Base-by-base conservation (phyloP, 352 stramenopile genomes). In the Globisporangium uncinulatum region DNA sequence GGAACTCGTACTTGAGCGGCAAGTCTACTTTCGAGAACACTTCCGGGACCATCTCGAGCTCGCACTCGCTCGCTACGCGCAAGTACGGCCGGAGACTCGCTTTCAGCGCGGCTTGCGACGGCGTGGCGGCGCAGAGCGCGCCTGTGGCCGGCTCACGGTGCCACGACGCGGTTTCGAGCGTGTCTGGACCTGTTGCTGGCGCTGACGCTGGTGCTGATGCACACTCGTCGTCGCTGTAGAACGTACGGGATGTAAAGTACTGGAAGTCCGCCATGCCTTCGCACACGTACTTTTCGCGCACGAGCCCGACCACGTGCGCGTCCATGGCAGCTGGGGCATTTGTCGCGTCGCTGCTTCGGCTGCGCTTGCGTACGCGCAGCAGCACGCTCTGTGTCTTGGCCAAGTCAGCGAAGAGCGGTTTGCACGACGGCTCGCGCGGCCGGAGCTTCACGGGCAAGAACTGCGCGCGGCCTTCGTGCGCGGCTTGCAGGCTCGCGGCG, bases 181-280 rank as follows among this genome's bases (percentile, higher is more conserved):
- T 29, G 24, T 1, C 24, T 29, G 74, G 58, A n/a, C 57, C 39
- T 24, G 20, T 70, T 61, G n/a, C 50, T 51, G 34, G 69, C n/a
- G n/a, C n/a, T n/a, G n/a, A n/a, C n/a, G n/a, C n/a, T 67, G 24
- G 24, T 29, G 24, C 24, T 1, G 24, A 29, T 29, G 24, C 24
- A 29, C 24, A 29, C 24, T 29, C 24, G 24, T 29, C 24, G 24
- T 29, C 24, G 14, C 75, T 71, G 48, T 81, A 84, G 59, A 90
- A 93, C 20, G 69, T 64, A 15, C 69, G 56, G 20, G 81, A 67
- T 1, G 83, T 89, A 34, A 93, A 80, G 67, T 88, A 93, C 66
- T 93, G 83, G 65, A 90, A 93, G 62, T 93, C 83, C 31, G 82
- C 83, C 81, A 93, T 90, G 55, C 83, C 83, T 65, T 93, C 79